A percentile compares a stretch with the other conserved stretches of the same genome.
These are phyloP conservation scores for Ophiognomonia clavigignenti-juglandacearum DNA, from an alignment of 2,329 filamentous ascomycete species.

Conservation along the genomic window DNA sequence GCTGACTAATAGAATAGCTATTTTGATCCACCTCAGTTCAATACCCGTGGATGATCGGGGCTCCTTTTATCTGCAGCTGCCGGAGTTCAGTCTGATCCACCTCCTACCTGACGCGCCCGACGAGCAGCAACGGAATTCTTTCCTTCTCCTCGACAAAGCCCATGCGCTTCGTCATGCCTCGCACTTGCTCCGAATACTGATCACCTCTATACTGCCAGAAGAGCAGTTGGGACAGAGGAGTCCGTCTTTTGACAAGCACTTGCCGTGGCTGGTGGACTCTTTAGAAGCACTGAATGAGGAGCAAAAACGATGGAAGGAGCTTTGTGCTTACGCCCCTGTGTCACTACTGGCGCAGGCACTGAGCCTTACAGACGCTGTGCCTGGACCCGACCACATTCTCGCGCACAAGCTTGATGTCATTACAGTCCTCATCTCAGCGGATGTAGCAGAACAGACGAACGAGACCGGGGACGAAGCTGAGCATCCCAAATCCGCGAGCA, in stretches of 20 bases:
- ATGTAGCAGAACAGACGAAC: conserved; percentile 15
- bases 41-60: neutral
- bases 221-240: conserved; percentile 27
- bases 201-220: conserved; percentile 32
- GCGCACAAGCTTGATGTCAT: conserved; percentile 24
- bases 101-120: conserved; percentile 19
- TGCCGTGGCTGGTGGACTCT: conserved; percentile 47
- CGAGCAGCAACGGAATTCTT: conserved; percentile 34
- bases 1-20: conserved; percentile 16
- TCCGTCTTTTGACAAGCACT: conserved; percentile 33
- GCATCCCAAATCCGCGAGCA: conserved; percentile 12
- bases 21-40: conserved; percentile 17
- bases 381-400: conserved; percentile 14
- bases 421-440: conserved; percentile 21
- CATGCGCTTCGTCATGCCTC: conserved; percentile 43
- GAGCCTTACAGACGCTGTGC: conserved; percentile 16
- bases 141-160: conserved; percentile 32
- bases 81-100: conserved; percentile 31
- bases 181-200: conserved; percentile 39
- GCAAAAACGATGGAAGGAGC: conserved; percentile 32
- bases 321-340: conserved; percentile 26
- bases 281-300: conserved; percentile 37
- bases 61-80: conserved; percentile 29
- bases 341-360: conserved; percentile 31
- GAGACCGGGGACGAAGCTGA: conserved; percentile 18